A percentile compares a stretch with the other conserved stretches of the same genome.
Conservation (phyloP, 1,284 basidiomycete species). For the Heterobasidion irregulare region DNA sequence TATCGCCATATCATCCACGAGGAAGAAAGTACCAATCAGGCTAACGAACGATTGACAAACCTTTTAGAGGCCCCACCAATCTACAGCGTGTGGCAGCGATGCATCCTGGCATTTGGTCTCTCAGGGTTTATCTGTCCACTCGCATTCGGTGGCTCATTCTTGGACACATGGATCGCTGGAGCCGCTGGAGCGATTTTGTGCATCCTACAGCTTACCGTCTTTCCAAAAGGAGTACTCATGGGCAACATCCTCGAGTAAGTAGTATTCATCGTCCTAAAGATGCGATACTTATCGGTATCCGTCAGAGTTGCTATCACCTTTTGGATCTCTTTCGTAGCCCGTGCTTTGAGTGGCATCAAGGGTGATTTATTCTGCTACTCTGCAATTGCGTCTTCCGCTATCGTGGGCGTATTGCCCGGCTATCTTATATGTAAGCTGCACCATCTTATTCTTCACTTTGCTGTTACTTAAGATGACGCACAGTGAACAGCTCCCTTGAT, state of each 20-base stretch:
- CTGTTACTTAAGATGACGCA: conserved; percentile 14
- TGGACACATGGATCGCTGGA: conserved; percentile 78
- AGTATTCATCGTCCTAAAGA: background rate
- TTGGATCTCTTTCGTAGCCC: conserved; percentile 70
- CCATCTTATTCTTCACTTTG: background rate
- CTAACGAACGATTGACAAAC: conserved; percentile 38
- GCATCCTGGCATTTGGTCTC: conserved; percentile 58
- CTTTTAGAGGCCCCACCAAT: conserved; percentile 46
- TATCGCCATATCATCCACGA: conserved; percentile 80
- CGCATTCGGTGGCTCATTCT: conserved; percentile 76
- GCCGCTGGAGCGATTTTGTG: conserved; percentile 54
- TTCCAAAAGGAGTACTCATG: conserved; percentile 68
- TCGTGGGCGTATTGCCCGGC: conserved; percentile 78
- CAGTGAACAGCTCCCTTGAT: conserved; percentile 82
- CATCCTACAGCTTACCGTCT: conserved; percentile 64
- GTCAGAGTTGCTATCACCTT: conserved; percentile 76
- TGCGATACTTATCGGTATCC: background rate
- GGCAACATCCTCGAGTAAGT: conserved; percentile 84
- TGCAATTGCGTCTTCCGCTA: conserved; percentile 76
- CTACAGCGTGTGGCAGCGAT: conserved; percentile 52
- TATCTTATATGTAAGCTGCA: conserved; percentile 65
- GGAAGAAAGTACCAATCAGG: conserved; percentile 73
- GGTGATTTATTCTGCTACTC: conserved; percentile 79
- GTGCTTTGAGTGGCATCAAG: conserved; percentile 70
- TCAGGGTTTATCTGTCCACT: conserved; percentile 73